phyloP scores from a whole-genome alignment of 768 basidiomycete genomes.

The Thelephora aurantiotincta region DNA sequence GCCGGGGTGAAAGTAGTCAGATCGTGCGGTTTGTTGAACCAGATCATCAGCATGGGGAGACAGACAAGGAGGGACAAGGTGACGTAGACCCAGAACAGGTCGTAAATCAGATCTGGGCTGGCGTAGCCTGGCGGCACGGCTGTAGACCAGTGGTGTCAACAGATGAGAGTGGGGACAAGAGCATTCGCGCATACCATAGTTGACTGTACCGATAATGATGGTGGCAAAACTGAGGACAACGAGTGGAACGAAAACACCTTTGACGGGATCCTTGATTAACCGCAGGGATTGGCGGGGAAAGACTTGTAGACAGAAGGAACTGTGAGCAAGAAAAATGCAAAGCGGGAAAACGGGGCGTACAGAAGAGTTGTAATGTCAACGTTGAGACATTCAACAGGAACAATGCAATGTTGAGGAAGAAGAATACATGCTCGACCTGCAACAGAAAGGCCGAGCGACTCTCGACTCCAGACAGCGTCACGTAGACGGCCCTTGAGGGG shows the following conservation, averaged over 20 bases:
- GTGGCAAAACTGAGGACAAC: constrained; percentile 34
- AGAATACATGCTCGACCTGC: constrained; percentile 28
- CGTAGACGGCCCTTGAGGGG: constrained; percentile 26
- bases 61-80: constrained; percentile 22
- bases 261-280: constrained; percentile 29
- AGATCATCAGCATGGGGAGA: constrained; percentile 35
- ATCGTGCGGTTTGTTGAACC: constrained; percentile 34
- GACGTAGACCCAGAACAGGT: constrained; percentile 31
- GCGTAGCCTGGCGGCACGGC: constrained; percentile 22
- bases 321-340: too few species aligned
- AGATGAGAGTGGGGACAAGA: too few species aligned
- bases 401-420: constrained; percentile 29
- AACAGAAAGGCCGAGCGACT: constrained; percentile 19
- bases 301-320: constrained; percentile 14
- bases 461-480: constrained; percentile 28
- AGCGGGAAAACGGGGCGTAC: constrained; percentile 10
- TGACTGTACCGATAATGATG: constrained; percentile 32
- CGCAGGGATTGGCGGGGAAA: constrained; percentile 28
- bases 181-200: constrained; percentile 17
- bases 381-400: constrained; percentile 29
- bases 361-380: constrained; percentile 26
- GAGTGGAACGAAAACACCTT: constrained; percentile 29
- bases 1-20: constrained; percentile 23
- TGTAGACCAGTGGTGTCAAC: too few species aligned
- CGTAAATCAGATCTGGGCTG: constrained; percentile 22